Conservation (phyloP, 352 stramenopile genomes). For the Peronospora tabacina region DNA sequence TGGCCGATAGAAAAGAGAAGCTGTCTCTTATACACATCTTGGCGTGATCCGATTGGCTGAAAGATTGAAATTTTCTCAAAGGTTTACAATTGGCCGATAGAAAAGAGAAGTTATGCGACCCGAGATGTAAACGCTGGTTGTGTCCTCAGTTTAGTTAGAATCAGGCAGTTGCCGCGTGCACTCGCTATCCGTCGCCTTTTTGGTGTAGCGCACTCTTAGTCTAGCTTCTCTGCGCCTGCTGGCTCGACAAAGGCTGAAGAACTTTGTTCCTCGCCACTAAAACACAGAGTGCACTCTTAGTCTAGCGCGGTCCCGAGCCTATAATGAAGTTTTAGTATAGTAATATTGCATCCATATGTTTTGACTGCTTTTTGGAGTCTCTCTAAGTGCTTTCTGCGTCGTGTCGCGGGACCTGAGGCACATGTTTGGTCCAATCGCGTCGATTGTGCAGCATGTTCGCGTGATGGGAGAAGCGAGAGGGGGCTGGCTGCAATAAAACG, state of each 20-base stretch:
- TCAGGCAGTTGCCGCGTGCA: background rate
- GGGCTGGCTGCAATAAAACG: background rate
- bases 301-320: constrained; percentile 16
- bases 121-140: background rate
- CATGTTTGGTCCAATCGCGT: background rate
- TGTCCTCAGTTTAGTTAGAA: background rate
- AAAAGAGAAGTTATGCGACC: constrained; percentile 2
- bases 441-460: background rate
- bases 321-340: constrained; percentile 28
- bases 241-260: too few relatives aligned
- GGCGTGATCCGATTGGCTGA: background rate
- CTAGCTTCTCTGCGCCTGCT: too few relatives aligned
- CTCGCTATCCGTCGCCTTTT: constrained; percentile 1
- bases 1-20: too few relatives aligned
- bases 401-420: background rate
- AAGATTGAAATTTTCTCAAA: too few relatives aligned
- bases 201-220: constrained; percentile 32
- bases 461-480: constrained; percentile 16
- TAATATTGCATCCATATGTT: constrained; percentile 20
- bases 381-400: constrained; percentile 2
- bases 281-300: constrained; percentile 33
- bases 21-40: too few relatives aligned
- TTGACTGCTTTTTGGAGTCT: background rate
- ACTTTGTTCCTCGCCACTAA: too few relatives aligned
- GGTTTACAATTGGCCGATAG: constrained; percentile 5